Conservation (phyloP, 495 filamentous ascomycete species). For the Penicillium goetzii region DNA sequence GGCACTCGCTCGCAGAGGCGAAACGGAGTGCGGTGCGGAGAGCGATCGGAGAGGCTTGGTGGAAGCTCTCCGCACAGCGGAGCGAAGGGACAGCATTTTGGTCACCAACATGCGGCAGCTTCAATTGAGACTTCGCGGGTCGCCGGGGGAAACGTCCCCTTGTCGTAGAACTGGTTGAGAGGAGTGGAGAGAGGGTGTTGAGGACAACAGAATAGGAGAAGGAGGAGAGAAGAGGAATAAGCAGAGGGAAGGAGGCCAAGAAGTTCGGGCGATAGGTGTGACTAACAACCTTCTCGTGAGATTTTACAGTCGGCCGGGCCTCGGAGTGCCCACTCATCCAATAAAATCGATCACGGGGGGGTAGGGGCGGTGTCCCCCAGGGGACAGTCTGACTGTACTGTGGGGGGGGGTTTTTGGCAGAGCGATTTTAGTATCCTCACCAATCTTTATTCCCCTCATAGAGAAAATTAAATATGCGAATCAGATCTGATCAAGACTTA, state of each 20-base stretch:
- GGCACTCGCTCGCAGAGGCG: constrained; percentile 36
- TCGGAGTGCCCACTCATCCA: constrained; percentile 31
- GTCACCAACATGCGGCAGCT: constrained; percentile 56
- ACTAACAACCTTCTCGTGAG: constrained; percentile 25
- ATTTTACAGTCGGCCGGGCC: constrained; percentile 37
- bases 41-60: constrained; percentile 51
- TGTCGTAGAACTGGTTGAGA: constrained; percentile 1
- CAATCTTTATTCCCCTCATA: neutral
- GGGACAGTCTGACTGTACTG: too few relatives aligned
- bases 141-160: constrained; percentile 25
- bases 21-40: constrained; percentile 48
- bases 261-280: constrained; percentile 30
- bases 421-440: constrained; percentile 18
- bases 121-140: constrained; percentile 33
- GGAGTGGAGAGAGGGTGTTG: constrained; percentile 16
- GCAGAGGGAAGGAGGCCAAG: constrained; percentile 18
- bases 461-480: constrained; percentile 7
- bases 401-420: constrained; percentile 13
- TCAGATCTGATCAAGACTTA: neutral
- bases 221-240: neutral
- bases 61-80: constrained; percentile 56
- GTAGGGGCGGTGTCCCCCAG: constrained; percentile 21
- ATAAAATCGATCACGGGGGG: constrained; percentile 20
- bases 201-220: constrained; percentile 11
- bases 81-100: constrained; percentile 55